Evolutionary conservation across 371 early-diverging fungal genomes (phyloP).

Genomic region (Mortierella sp.): DNA sequence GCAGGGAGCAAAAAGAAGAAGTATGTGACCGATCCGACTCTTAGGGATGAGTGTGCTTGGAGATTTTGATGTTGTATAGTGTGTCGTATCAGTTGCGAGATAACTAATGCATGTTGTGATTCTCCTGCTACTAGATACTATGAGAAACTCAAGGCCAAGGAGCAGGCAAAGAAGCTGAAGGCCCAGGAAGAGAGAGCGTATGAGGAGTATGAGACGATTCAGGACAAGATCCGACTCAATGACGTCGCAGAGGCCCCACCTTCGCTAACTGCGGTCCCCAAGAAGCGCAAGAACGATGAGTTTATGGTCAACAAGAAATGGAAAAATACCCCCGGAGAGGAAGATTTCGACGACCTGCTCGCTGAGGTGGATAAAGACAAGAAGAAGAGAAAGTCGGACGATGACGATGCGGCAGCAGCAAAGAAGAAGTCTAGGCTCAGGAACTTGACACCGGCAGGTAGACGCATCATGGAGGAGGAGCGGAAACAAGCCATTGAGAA

Average conservation of each 20-base stretch:
- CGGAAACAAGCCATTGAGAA: constrained; percentile 53
- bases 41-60: too few relatives aligned
- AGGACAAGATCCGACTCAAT: constrained; percentile 42
- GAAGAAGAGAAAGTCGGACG: constrained; percentile 40
- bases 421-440: constrained; percentile 37
- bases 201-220: constrained; percentile 44
- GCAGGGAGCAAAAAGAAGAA: constrained; percentile 51
- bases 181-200: constrained; percentile 49
- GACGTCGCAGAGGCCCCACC: constrained; percentile 52
- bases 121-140: constrained; percentile 27
- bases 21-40: too few relatives aligned
- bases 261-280: constrained; percentile 38
- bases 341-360: constrained; percentile 47
- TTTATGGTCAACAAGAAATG: constrained; percentile 47
- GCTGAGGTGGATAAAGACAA: constrained; percentile 40
- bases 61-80: too few relatives aligned
- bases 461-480: constrained; percentile 54
- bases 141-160: constrained; percentile 53
- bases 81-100: too few relatives aligned
- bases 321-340: constrained; percentile 56
- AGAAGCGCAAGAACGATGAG: constrained; percentile 53
- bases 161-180: constrained; percentile 45
- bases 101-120: not conserved
- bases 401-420: constrained; percentile 6
- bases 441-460: constrained; percentile 52